Base-by-base conservation (phyloP, 306 rosid species). In the Acmispon strigosus region DNA sequence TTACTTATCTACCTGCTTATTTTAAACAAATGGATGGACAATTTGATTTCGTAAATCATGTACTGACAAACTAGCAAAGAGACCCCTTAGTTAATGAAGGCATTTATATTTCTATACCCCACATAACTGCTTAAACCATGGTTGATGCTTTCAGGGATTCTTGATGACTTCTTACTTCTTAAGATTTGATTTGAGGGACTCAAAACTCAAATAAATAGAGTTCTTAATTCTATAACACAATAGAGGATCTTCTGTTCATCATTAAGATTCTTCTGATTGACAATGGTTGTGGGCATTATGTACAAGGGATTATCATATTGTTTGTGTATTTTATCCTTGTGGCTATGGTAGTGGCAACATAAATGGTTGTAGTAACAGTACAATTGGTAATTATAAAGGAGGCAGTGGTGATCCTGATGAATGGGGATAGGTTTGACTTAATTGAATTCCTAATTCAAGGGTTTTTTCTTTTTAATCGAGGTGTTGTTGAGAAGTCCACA, bases 21-120 rank as follows among this genome's bases (percentile, higher is more conserved):
- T 24, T 68, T 24, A 47, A 62, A 63, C 49, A 17, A 51, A 53
- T 22, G 10, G 45, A 18, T 54, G 15, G 50, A 51, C 15, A 27
- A 27, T 41, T 76, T 12, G 54, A 48, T 60, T 18, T 47, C 48
- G 24, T 59, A 59, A 16, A 68, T 39, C 59, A 59, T 69, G 72
- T 19, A 43, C n/a, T n/a, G 24, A 9, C 61, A 51, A n/a, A 48
- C 22, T 1, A 37, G 36, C 39, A 8, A 29, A 52, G 68, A 54
- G 66, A 45, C 34, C 68, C 63, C 62, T 39, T 57, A 32, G 53
- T 47, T 71, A 56, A 56, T 39, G 72, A 20, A n/a, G 68, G 16
- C 37, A 20, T 56, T 55, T 49, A 9, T 32, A 32, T 32, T 32
- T 32, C 1, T 32, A 32, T 6, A 36, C 69, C 37, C 63, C 7